Evolutionary conservation across 371 early-diverging fungal genomes (phyloP).

Genomic region (Mucor indicus): DNA sequence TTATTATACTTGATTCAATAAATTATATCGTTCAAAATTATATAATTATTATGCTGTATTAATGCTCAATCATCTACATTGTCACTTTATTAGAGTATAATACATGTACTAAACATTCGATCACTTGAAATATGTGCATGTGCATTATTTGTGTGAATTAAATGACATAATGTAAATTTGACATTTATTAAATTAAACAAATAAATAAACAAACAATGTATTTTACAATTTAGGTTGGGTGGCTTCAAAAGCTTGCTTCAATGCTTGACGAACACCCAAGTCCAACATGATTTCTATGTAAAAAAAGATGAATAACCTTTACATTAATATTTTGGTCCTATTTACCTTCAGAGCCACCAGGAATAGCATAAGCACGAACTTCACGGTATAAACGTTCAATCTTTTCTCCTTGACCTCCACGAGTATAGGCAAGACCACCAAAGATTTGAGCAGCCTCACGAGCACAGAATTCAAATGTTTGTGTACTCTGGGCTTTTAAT

Average conservation of each 20-base stretch:
- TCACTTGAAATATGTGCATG: too few relatives aligned
- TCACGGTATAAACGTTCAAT: slow-evolving; percentile 87
- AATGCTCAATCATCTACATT: too few relatives aligned
- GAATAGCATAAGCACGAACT: slow-evolving; percentile 85
- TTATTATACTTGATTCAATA: too few relatives aligned
- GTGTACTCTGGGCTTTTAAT: slow-evolving; percentile 83
- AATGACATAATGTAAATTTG: too few relatives aligned
- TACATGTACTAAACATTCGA: too few relatives aligned
- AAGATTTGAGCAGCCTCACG: slow-evolving; percentile 91
- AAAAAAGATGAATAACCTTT: neutral
- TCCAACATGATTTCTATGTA: slow-evolving; percentile 69
- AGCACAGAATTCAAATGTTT: slow-evolving; percentile 84
- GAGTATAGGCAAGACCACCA: slow-evolving; percentile 85
- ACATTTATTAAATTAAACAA: too few relatives aligned
- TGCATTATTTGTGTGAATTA: too few relatives aligned
- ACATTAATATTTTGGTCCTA: neutral
- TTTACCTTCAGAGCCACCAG: slow-evolving; percentile 78
- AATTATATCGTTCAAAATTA: too few relatives aligned
- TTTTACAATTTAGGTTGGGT: slow-evolving; percentile 2
- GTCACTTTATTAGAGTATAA: too few relatives aligned
- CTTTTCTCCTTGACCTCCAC: slow-evolving; percentile 81
- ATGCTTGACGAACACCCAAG: slow-evolving; percentile 75
- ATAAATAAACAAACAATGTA: too few relatives aligned
- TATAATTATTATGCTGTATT: too few relatives aligned
- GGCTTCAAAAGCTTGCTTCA: slow-evolving; percentile 43